A percentile compares a stretch with the other conserved stretches of the same genome.
phyloP scores from a whole-genome alignment of 495 filamentous ascomycete genomes.

The Lindgomyces ingoldianus region DNA sequence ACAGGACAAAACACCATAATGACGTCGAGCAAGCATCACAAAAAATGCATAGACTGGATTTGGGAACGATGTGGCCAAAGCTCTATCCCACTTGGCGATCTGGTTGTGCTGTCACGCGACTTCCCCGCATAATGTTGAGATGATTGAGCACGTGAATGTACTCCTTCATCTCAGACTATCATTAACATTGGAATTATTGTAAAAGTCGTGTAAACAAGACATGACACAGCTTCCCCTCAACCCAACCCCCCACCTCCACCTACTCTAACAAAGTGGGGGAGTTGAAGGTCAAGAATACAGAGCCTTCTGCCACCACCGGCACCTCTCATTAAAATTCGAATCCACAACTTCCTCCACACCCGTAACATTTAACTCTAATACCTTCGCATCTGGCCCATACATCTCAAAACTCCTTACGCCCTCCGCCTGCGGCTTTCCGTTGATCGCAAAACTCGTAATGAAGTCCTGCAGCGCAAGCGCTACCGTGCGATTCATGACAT shows the following conservation, averaged over 20 bases:
- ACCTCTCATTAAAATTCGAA: constrained; percentile 50
- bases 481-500: constrained; percentile 49
- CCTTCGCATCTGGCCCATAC: constrained; percentile 37
- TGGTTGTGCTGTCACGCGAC: too few species aligned
- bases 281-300: constrained; percentile 27
- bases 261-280: too few species aligned
- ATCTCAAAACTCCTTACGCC: constrained; percentile 47
- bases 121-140: background rate
- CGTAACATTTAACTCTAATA: constrained; percentile 49
- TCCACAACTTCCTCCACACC: constrained; percentile 50
- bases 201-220: too few species aligned
- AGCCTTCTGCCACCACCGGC: constrained; percentile 53
- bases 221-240: background rate
- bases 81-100: background rate
- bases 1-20: too few species aligned
- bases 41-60: too few species aligned
- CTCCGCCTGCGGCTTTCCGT: constrained; percentile 50
- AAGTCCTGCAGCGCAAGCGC: constrained; percentile 62
- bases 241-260: too few species aligned
- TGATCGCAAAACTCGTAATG: constrained; percentile 57
- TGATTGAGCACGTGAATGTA: background rate
- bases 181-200: too few species aligned
- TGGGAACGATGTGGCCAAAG: too few species aligned
- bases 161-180: background rate
- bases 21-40: too few species aligned